These are phyloP conservation scores for Plantago major DNA, from an alignment of 257 asterid genomes.

Conservation along the genomic window DNA sequence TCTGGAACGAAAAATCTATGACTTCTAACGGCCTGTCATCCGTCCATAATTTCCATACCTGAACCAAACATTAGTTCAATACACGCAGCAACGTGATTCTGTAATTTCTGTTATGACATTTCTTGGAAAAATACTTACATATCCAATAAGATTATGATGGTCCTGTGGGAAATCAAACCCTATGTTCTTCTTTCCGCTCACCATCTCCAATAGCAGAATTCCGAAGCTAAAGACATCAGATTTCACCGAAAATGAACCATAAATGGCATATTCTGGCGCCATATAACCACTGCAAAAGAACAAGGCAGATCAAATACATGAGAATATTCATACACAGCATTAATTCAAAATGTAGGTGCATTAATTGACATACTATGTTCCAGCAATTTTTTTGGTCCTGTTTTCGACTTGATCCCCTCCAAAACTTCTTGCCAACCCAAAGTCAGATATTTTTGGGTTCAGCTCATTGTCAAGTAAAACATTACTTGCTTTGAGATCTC, in stretches of 20 bases:
- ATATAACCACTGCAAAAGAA: conserved; percentile 25
- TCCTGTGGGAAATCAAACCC: conserved; percentile 16
- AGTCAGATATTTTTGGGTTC: conserved; percentile 22
- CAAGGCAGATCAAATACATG: background rate
- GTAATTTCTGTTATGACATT: background rate
- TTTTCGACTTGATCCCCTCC: conserved; percentile 21
- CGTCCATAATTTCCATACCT: conserved; percentile 29
- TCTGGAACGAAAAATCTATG: conserved; percentile 18
- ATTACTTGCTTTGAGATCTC: conserved; percentile 28
- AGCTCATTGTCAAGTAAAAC: conserved; percentile 20
- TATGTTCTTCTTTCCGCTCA: conserved; percentile 30
- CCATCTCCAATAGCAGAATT: conserved; percentile 24
- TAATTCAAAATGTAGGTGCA: background rate
- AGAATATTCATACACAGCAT: background rate
- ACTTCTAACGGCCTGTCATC: conserved; percentile 14
- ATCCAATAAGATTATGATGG: conserved; percentile 26
- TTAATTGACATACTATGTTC: conserved; percentile 23
- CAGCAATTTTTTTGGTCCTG: conserved; percentile 21
- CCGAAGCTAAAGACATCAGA: conserved; percentile 30
- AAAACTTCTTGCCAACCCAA: conserved; percentile 25
- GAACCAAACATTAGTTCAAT: background rate
- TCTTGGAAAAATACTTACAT: conserved; percentile 16
- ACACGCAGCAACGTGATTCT: background rate
- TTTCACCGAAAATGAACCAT: conserved; percentile 24
- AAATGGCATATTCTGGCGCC: conserved; percentile 27